A percentile compares a stretch with the other conserved stretches of the same genome.
phyloP scores from a whole-genome alignment of 1,284 basidiomycete species.

The Heterobasidion annosum region DNA sequence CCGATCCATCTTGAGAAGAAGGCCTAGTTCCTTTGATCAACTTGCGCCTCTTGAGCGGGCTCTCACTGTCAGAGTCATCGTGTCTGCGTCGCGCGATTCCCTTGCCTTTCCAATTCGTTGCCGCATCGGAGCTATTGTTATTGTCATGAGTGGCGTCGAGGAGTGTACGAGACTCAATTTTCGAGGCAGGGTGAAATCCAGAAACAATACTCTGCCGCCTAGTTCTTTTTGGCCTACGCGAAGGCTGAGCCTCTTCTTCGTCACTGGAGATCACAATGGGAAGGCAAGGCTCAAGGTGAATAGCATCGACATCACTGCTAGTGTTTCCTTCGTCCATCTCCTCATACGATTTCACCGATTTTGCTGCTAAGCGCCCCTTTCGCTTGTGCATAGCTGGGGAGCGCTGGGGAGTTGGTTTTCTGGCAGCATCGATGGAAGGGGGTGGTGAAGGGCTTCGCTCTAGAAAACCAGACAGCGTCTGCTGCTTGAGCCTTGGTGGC shows the following conservation, averaged over 20 bases:
- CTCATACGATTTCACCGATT: conserved; percentile 7
- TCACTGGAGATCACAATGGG: conserved; percentile 19
- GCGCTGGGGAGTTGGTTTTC: neutral
- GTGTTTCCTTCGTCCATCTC: conserved; percentile 16
- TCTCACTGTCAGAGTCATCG: conserved; percentile 12
- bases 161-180: neutral
- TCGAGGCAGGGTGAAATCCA: neutral
- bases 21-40: conserved; percentile 40
- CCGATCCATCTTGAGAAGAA: conserved; percentile 34
- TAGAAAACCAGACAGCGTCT: conserved; percentile 1
- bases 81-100: neutral
- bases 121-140: conserved; percentile 10
- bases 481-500: neutral
- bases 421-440: neutral
- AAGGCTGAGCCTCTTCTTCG: conserved; percentile 23
- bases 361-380: neutral
- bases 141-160: neutral
- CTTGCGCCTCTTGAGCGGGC: conserved; percentile 28
- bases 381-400: neutral
- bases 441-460: neutral
- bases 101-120: conserved; percentile 17
- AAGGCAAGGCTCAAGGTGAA: conserved; percentile 34
- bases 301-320: conserved; percentile 37
- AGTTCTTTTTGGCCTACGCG: conserved; percentile 24
- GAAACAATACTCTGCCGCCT: conserved; percentile 10